Percentiles rank a stretch among this genome's conserved stretches.
Evolutionary conservation across 2,329 filamentous ascomycete genomes (phyloP).

Genomic region (Endoconidiophora laricicola): DNA sequence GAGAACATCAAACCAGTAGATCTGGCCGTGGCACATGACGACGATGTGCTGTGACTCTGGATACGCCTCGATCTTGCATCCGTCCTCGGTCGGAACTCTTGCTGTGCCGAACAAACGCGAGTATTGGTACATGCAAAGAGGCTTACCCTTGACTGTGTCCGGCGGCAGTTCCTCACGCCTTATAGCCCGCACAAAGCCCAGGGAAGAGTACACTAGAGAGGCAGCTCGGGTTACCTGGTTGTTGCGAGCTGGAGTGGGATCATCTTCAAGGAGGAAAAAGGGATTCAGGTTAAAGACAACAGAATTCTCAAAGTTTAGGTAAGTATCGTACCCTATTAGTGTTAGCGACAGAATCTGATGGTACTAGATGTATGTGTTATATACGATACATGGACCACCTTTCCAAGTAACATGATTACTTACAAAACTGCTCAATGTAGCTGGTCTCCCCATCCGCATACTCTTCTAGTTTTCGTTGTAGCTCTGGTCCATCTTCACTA

Average conservation of each 20-base stretch:
- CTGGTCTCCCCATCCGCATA: conserved; percentile 85
- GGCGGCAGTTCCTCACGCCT: conserved; percentile 83
- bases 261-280: conserved; percentile 93
- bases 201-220: conserved; percentile 73
- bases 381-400: neutral
- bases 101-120: conserved; percentile 89
- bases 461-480: conserved; percentile 78
- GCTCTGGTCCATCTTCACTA: conserved; percentile 57
- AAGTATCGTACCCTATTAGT: conserved; percentile 85
- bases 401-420: conserved; percentile 21
- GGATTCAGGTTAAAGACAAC: conserved; percentile 96
- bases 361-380: neutral
- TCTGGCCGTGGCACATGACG: conserved; percentile 84
- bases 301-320: conserved; percentile 92
- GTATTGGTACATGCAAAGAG: conserved; percentile 97
- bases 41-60: conserved; percentile 85
- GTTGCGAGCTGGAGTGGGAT: conserved; percentile 88
- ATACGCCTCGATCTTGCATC: conserved; percentile 91
- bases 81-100: conserved; percentile 80
- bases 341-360: conserved; percentile 2
- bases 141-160: conserved; percentile 66
- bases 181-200: conserved; percentile 86
- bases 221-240: conserved; percentile 92
- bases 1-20: conserved; percentile 97
- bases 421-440: conserved; percentile 98